A percentile compares a stretch with the other conserved stretches of the same genome.
These are phyloP conservation scores for Glaciozyma antarctica DNA, from an alignment of 768 basidiomycete genomes.

Conservation along the genomic window DNA sequence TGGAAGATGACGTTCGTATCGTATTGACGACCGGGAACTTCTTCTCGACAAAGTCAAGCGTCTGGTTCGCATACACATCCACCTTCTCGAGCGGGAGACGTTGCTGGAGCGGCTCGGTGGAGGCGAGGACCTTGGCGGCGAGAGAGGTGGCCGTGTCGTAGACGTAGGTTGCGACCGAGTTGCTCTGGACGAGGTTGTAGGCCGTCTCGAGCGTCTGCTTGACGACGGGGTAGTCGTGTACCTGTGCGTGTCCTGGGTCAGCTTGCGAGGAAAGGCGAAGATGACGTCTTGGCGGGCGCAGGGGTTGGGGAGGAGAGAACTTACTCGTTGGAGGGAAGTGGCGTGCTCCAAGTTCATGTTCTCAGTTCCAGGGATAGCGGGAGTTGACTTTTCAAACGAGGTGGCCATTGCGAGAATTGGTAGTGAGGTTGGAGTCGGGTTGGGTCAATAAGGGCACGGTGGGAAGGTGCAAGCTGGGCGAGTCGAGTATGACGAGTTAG, in stretches of 20 bases:
- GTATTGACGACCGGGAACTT: slow-evolving; percentile 27
- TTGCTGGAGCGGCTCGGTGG: slow-evolving; percentile 19
- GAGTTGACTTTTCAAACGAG: not conserved
- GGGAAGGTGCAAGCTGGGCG: too few species aligned
- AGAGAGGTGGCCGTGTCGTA: slow-evolving; percentile 12
- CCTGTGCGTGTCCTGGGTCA: too few species aligned
- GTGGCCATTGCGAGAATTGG: not conserved
- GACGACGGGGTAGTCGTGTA: slow-evolving; percentile 21
- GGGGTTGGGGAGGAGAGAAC: not conserved
- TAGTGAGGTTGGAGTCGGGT: too few species aligned
- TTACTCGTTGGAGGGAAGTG: not conserved
- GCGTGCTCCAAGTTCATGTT: not conserved
- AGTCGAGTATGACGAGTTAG: too few species aligned
- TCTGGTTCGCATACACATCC: slow-evolving; percentile 22
- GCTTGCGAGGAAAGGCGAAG: too few species aligned
- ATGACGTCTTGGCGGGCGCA: too few species aligned
- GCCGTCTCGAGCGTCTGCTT: slow-evolving; percentile 21
- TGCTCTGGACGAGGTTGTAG: slow-evolving; percentile 9
- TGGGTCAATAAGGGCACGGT: too few species aligned
- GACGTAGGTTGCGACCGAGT: slow-evolving; percentile 9
- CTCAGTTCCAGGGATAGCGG: not conserved
- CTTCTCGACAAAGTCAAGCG: slow-evolving; percentile 26
- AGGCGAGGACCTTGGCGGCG: slow-evolving; percentile 11
- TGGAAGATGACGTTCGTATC: slow-evolving; percentile 10
- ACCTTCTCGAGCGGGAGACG: slow-evolving; percentile 24